Conservation (phyloP, 2,329 filamentous ascomycete species). For the Fusarium sp. region DNA sequence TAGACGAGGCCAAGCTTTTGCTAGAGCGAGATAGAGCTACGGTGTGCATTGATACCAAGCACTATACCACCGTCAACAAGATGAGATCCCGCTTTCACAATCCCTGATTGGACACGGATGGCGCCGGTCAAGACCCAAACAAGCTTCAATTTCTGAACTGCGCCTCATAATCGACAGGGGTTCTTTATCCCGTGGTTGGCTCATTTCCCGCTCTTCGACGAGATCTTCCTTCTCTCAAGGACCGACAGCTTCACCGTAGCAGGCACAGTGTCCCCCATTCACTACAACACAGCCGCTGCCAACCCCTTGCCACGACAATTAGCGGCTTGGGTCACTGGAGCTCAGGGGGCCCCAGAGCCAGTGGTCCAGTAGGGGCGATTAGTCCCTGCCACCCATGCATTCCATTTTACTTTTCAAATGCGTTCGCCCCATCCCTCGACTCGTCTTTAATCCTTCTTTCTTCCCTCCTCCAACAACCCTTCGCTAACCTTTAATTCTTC, state of each 20-base stretch:
- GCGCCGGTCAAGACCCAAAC: constrained; percentile 32
- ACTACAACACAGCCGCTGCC: constrained; percentile 22
- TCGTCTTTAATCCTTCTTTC: constrained; percentile 21
- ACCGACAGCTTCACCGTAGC: constrained; percentile 20
- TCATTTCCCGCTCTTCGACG: constrained; percentile 8
- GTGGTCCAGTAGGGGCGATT: constrained; percentile 13
- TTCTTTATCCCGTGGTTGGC: constrained; percentile 14
- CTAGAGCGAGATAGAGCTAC: constrained; percentile 20
- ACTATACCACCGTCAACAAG: constrained; percentile 45
- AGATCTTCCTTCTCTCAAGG: constrained; percentile 19
- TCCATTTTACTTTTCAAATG: constrained; percentile 39
- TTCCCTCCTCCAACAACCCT: constrained; percentile 38
- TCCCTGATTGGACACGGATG: constrained; percentile 37
- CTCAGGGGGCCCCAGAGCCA: constrained; percentile 22
- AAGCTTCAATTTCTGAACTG: constrained; percentile 45
- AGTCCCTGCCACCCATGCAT: constrained; percentile 26
- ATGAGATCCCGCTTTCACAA: constrained; percentile 36
- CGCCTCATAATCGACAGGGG: constrained; percentile 38
- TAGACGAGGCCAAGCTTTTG: constrained; percentile 12
- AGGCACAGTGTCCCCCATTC: constrained; percentile 26
- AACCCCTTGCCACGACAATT: constrained; percentile 35
- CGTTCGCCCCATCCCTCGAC: constrained; percentile 31
- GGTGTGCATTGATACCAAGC: constrained; percentile 33
- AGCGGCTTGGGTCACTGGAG: constrained; percentile 27
- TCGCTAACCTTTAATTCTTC: constrained; percentile 44